Evolutionary conservation across 352 stramenopile genomes (phyloP).

Genomic region (Globisporangium cylindrosporum): DNA sequence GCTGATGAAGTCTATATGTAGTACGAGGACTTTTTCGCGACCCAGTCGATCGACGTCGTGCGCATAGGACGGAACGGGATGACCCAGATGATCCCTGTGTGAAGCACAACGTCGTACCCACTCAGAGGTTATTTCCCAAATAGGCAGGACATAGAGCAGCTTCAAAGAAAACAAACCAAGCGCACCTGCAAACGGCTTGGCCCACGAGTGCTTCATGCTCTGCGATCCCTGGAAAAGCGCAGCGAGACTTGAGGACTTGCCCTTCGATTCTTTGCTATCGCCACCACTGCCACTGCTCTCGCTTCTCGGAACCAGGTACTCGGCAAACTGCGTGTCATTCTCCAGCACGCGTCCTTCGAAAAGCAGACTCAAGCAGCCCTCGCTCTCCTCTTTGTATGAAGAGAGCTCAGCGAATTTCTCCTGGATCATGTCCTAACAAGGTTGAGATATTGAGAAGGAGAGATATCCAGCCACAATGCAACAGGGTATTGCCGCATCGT

Average conservation of each 20-base stretch:
- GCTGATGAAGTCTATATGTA: background rate
- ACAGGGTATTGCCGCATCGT: background rate
- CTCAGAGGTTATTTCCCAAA: background rate
- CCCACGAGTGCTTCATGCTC: conserved; percentile 25
- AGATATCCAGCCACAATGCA: too few species aligned
- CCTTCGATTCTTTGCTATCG: background rate
- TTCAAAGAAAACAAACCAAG: background rate
- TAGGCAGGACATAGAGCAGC: background rate
- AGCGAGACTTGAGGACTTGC: background rate
- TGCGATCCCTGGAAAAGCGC: background rate
- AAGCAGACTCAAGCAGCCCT: conserved; percentile 43
- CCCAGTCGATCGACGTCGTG: conserved; percentile 22
- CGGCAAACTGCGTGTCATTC: conserved; percentile 33
- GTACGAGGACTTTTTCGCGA: background rate
- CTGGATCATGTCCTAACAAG: conserved; percentile 39
- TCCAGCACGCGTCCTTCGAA: conserved; percentile 43
- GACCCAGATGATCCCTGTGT: conserved; percentile 60
- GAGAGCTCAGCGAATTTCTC: conserved; percentile 39
- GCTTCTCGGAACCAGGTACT: conserved; percentile 29
- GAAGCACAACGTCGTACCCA: background rate
- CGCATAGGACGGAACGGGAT: conserved; percentile 42
- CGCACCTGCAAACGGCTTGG: conserved; percentile 47
- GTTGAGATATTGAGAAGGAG: too few species aligned
- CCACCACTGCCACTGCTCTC: background rate
- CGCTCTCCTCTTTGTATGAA: conserved; percentile 29